Conservation (phyloP, 2,329 filamentous ascomycete species). For the Trichoderma breve region DNA sequence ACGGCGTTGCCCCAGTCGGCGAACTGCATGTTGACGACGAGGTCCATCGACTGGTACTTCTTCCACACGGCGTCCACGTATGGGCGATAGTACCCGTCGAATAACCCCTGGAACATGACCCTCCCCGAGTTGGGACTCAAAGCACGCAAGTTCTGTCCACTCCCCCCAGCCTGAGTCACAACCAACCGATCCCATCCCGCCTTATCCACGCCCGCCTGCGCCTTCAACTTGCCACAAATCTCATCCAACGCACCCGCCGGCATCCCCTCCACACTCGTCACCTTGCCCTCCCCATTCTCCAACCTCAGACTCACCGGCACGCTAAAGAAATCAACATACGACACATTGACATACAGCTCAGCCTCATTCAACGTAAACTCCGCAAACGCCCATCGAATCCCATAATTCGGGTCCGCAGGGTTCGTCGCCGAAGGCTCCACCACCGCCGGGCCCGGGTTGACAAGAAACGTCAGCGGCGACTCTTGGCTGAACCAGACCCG, state of each 20-base stretch:
- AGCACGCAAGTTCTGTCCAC: conserved; percentile 44
- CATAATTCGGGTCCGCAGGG: conserved; percentile 59
- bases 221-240: conserved; percentile 45
- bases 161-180: conserved; percentile 38
- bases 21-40: conserved; percentile 55
- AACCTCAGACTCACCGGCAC: conserved; percentile 61
- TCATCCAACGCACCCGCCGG: conserved; percentile 44
- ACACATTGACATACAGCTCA: conserved; percentile 67
- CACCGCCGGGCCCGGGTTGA: conserved; percentile 70
- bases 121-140: conserved; percentile 53
- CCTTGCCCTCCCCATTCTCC: conserved; percentile 43
- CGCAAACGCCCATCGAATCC: conserved; percentile 63
- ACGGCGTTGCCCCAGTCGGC: conserved; percentile 46
- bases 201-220: conserved; percentile 46
- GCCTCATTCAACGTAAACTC: conserved; percentile 65
- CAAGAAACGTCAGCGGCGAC: conserved; percentile 60
- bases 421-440: conserved; percentile 75
- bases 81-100: conserved; percentile 49
- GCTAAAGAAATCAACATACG: conserved; percentile 72
- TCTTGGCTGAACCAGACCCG: conserved; percentile 70
- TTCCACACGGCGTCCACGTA: conserved; percentile 54
- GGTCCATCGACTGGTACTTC: conserved; percentile 43
- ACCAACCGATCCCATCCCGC: conserved; percentile 51
- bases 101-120: conserved; percentile 44
- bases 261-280: conserved; percentile 50